These are phyloP conservation scores for Drechslerella dactyloides DNA, from an alignment of 2,329 filamentous ascomycete species.

Conservation along the genomic window DNA sequence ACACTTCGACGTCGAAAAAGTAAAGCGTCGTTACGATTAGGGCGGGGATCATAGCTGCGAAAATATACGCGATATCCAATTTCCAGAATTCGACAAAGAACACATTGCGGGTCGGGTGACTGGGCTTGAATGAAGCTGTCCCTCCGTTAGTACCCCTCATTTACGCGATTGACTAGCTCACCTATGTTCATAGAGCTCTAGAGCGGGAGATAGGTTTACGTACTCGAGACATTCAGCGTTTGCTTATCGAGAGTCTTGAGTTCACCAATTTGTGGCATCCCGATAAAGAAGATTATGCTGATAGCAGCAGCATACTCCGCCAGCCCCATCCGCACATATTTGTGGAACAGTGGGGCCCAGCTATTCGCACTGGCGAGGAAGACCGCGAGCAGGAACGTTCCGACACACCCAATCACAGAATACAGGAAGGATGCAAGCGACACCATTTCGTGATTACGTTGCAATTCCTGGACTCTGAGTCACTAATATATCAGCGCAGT, in stretches of 20 bases:
- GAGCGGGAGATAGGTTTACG: constrained; percentile 6
- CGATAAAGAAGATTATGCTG: constrained; percentile 70
- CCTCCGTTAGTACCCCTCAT: not conserved
- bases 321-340: constrained; percentile 67
- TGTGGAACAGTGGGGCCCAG: constrained; percentile 69
- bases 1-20: constrained; percentile 74
- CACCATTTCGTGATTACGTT: constrained; percentile 65
- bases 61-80: constrained; percentile 66
- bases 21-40: constrained; percentile 71
- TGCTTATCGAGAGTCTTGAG: constrained; percentile 66
- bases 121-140: constrained; percentile 63
- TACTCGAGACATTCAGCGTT: constrained; percentile 63
- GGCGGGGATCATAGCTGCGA: constrained; percentile 68
- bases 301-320: constrained; percentile 71
- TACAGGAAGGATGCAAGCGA: constrained; percentile 71
- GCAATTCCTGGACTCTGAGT: constrained; percentile 65
- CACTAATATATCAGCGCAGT: not conserved
- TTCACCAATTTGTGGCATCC: constrained; percentile 68
- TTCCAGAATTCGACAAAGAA: constrained; percentile 72
- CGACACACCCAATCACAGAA: constrained; percentile 68
- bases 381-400: constrained; percentile 69
- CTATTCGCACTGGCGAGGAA: constrained; percentile 68
- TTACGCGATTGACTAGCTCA: not conserved
- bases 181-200: too few species aligned
- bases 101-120: constrained; percentile 63